These are phyloP conservation scores for Plenodomus tracheiphilus DNA, from an alignment of 2,329 filamentous ascomycete species.

Conservation along the genomic window DNA sequence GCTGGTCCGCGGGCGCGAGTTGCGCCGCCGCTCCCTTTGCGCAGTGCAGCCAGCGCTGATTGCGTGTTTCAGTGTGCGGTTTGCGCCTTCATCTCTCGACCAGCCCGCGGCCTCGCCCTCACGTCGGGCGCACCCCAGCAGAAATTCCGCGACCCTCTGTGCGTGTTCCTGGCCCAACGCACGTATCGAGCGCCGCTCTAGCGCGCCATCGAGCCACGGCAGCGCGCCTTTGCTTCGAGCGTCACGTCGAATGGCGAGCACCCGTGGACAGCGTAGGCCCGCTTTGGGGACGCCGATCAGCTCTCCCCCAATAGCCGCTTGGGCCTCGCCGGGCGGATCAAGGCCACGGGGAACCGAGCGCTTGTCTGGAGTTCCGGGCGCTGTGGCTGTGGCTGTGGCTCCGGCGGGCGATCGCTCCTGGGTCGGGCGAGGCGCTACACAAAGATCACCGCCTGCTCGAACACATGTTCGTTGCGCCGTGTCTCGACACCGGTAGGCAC, in stretches of 20 bases:
- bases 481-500: slow-evolving; percentile 1
- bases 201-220: slow-evolving; percentile 11
- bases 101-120: neutral
- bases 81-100: slow-evolving; percentile 5
- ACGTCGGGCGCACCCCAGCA: neutral
- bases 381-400: slow-evolving; percentile 20
- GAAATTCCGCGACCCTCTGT: slow-evolving; percentile 20
- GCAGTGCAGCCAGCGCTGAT: slow-evolving; percentile 8
- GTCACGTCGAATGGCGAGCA: slow-evolving; percentile 7
- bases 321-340: slow-evolving; percentile 25
- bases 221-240: slow-evolving; percentile 28
- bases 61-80: slow-evolving; percentile 19
- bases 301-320: slow-evolving; percentile 16
- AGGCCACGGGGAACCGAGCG: slow-evolving; percentile 27
- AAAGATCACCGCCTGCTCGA: slow-evolving; percentile 22
- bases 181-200: slow-evolving; percentile 16
- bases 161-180: slow-evolving; percentile 30
- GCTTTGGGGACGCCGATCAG: slow-evolving; percentile 28
- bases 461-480: slow-evolving; percentile 29
- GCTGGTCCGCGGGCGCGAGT: slow-evolving; percentile 7
- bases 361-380: slow-evolving; percentile 27
- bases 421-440: slow-evolving; percentile 15
- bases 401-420: slow-evolving; percentile 29
- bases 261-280: slow-evolving; percentile 5
- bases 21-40: slow-evolving; percentile 9